Base-by-base conservation (phyloP, 305 asterid genomes). In the Fraxinus sp. region DNA sequence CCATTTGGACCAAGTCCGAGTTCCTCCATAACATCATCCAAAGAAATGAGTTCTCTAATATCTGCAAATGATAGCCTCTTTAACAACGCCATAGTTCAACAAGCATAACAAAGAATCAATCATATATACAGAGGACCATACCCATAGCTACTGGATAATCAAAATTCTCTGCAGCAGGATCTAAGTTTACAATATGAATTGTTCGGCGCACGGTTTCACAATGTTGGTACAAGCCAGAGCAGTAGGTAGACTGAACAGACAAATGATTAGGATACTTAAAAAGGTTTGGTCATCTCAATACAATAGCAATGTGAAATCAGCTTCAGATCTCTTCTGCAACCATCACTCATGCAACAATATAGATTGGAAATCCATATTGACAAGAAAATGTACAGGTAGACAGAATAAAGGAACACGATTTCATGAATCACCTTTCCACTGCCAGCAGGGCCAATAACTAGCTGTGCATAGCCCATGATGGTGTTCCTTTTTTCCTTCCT, bases 21-120 rank as follows among this genome's bases (percentile, higher is more conserved):
- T 82, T 94, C 97, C 90, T 94, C 98, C 99, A 96, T 94, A 79
- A 92, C 99, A 85, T 96, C 97, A 83, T 96, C 99, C 88, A 96
- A 86, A 59, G 92, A 90, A 84, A 96, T 86, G 82, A 94, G 97
- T 75, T 96, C 98, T 87, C 96, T 88, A 77, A 96, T 93, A 86
- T 96, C 99, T 96, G 91, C 81, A 84, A 84, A 84, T 28, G 76
- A 66, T 76, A 46, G 35, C 43, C 75, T 72, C 32, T 20, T 66
- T 83, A 81, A n/a, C 64, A 55, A 55, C 24, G 8, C 7, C 24
- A 2, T 55, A 55, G 9, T 55, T 5, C 24, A 55, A 55, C 64
- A 55, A 55, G 64, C 32, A 59, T 59, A 2, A 59, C 20, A 52
- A 79, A 8, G 22, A 75, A 49, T 35, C 77, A 77, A 46, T 18